phyloP scores from a whole-genome alignment of 2,329 filamentous ascomycete species.

The Fusarium sarcochroum region DNA sequence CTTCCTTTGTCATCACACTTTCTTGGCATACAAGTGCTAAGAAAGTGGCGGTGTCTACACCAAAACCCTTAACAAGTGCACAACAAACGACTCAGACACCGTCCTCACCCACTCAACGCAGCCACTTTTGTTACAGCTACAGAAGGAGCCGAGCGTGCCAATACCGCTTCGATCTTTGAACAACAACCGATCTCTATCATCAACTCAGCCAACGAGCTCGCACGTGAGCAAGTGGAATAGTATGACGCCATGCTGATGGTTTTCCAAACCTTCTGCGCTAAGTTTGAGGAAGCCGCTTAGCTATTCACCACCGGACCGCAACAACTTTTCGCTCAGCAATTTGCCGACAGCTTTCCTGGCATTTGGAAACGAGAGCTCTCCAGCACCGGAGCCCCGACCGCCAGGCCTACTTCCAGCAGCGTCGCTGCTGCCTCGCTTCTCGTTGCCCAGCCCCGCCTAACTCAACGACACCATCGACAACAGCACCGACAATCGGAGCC shows the following conservation, averaged over 20 bases:
- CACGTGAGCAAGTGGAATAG: neutral
- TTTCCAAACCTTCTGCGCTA: neutral
- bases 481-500: neutral
- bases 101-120: too few species aligned
- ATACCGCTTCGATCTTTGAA: too few species aligned
- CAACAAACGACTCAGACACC: too few species aligned
- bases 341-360: neutral
- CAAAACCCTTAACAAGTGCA: too few species aligned
- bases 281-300: neutral
- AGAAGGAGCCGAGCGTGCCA: too few species aligned
- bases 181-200: conserved; percentile 9
- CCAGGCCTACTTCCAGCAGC: neutral
- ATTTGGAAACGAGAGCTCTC: neutral
- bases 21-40: too few species aligned
- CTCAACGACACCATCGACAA: neutral
- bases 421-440: neutral
- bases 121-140: too few species aligned
- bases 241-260: neutral
- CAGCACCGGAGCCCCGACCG: neutral
- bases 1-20: too few species aligned
- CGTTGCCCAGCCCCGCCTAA: neutral
- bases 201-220: neutral
- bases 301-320: neutral
- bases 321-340: neutral
- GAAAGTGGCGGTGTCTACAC: too few species aligned